Conservation (phyloP, 345 rosid species). For the Syzygium aqueum region DNA sequence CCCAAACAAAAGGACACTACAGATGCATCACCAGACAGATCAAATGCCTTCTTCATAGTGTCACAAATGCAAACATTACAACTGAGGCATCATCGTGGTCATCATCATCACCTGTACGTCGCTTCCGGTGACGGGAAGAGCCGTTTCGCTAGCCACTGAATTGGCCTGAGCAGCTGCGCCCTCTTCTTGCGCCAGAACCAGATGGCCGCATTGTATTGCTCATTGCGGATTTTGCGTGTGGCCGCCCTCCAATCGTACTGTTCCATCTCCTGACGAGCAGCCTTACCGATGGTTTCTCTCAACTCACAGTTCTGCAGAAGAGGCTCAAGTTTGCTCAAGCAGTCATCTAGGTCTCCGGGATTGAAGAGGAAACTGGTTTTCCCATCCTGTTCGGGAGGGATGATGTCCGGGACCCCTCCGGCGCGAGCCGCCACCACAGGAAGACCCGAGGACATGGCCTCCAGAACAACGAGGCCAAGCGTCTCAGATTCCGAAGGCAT, state of each 20-base stretch:
- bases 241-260: slow-evolving; percentile 97
- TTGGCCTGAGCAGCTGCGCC: slow-evolving; percentile 60
- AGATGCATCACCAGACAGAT: neutral
- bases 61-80: neutral
- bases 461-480: slow-evolving; percentile 90
- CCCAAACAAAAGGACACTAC: neutral
- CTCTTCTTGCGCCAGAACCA: slow-evolving; percentile 96
- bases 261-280: slow-evolving; percentile 83
- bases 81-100: neutral
- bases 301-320: slow-evolving; percentile 39
- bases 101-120: slow-evolving; percentile 1
- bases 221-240: slow-evolving; percentile 73
- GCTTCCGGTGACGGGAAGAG: slow-evolving; percentile 59
- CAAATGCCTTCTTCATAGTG: neutral
- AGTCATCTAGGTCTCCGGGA: slow-evolving; percentile 87
- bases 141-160: slow-evolving; percentile 61
- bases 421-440: slow-evolving; percentile 93
- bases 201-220: slow-evolving; percentile 88
- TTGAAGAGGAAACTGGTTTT: slow-evolving; percentile 65
- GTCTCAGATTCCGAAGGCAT: slow-evolving; percentile 99
- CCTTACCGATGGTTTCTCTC: slow-evolving; percentile 72
- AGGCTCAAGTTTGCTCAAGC: slow-evolving; percentile 54
- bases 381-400: slow-evolving; percentile 83
- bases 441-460: slow-evolving; percentile 94
- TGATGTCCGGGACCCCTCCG: slow-evolving; percentile 93